Conservation (phyloP, 1,139 yeast genomes). For the Hemisphaericaspora lyxosophila region DNA sequence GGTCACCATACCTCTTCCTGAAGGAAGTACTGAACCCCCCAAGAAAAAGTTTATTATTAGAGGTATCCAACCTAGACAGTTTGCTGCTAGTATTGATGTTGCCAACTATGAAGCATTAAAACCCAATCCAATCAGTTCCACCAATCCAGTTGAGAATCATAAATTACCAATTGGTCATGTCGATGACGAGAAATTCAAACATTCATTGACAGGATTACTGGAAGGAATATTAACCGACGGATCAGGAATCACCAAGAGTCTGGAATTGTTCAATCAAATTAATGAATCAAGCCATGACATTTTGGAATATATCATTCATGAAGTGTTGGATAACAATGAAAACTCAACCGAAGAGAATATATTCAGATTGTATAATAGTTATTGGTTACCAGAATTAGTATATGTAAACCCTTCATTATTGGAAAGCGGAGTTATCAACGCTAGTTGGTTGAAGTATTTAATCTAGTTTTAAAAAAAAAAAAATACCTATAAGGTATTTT, state of each 20-base stretch:
- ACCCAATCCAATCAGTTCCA: constrained; percentile 18
- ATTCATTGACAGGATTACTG: constrained; percentile 24
- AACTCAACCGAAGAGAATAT: constrained; percentile 24
- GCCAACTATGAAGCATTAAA: constrained; percentile 49
- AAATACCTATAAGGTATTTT: no score
- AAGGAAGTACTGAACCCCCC: constrained; percentile 44
- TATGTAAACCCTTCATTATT: constrained; percentile 44
- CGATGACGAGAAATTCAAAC: constrained; percentile 34
- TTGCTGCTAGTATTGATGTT: constrained; percentile 42
- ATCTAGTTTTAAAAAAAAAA: no score
- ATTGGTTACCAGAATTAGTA: constrained; percentile 44
- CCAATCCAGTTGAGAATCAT: constrained; percentile 16
- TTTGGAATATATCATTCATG: constrained; percentile 32
- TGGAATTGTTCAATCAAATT: constrained; percentile 20
- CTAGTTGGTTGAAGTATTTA: constrained; percentile 43
- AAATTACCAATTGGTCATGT: constrained; percentile 39
- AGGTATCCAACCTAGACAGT: constrained; percentile 65
- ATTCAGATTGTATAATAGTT: constrained; percentile 40
- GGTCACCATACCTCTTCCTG: constrained; percentile 45
- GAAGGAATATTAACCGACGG: constrained; percentile 27
- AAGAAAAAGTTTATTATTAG: constrained; percentile 81
- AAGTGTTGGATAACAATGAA: constrained; percentile 27
- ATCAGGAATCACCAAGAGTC: constrained; percentile 20
- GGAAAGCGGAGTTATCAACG: constrained; percentile 34
- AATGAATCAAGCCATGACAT: constrained; percentile 33